A percentile compares a stretch with the other conserved stretches of the same genome.
Conservation (phyloP, 2,329 filamentous ascomycete species). For the Daldinia sp. region DNA sequence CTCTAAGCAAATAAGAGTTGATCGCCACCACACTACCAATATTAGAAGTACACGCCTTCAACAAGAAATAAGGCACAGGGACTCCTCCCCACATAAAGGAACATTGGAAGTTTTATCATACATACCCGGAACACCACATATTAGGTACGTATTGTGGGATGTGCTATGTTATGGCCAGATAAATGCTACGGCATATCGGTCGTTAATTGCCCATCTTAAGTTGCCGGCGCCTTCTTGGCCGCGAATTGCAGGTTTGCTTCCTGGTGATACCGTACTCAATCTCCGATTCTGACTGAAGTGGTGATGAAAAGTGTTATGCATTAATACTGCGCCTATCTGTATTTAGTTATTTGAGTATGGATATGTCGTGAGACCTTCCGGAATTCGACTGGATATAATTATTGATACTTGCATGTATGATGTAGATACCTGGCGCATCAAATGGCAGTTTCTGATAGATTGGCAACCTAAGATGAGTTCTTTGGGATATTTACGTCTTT, state of each 20-base stretch:
- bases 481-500: neutral
- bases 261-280: constrained; percentile 29
- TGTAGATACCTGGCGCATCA: neutral
- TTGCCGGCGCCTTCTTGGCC: constrained; percentile 16
- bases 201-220: constrained; percentile 4
- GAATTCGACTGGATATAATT: constrained; percentile 1
- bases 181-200: constrained; percentile 14
- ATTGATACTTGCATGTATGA: neutral
- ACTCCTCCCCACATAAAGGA: constrained; percentile 1
- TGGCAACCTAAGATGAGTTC: neutral
- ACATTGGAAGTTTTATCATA: neutral
- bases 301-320: constrained; percentile 38
- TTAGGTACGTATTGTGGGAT: neutral
- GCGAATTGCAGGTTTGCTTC: constrained; percentile 16
- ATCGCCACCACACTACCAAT: constrained; percentile 9
- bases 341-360: constrained; percentile 12
- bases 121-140: neutral
- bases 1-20: constrained; percentile 7
- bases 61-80: neutral
- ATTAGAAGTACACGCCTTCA: neutral
- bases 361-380: constrained; percentile 12
- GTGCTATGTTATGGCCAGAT: constrained; percentile 4
- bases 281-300: constrained; percentile 26
- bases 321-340: constrained; percentile 15
- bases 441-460: constrained; percentile 2